These are phyloP conservation scores for Trametes versicolor DNA, from an alignment of 1,284 basidiomycete genomes.

Conservation along the genomic window DNA sequence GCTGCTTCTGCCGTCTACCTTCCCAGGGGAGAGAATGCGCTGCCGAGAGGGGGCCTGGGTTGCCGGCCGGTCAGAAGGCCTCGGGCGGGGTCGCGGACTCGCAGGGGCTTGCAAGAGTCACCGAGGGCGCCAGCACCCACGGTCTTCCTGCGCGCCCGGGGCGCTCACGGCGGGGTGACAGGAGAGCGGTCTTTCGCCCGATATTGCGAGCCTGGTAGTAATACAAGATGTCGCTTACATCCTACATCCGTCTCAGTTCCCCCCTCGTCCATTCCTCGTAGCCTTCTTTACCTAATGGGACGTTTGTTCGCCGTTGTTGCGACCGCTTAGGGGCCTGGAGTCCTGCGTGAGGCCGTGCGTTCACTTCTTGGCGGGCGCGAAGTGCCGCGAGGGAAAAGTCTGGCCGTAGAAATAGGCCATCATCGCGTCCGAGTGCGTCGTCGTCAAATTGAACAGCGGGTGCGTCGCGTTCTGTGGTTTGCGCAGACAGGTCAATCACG, in stretches of 20 bases:
- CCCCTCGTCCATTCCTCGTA: neutral
- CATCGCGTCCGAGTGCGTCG: slow-evolving; percentile 76
- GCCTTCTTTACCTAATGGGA: neutral
- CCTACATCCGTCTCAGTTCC: slow-evolving; percentile 1
- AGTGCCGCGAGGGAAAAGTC: slow-evolving; percentile 47
- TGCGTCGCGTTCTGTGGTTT: slow-evolving; percentile 86
- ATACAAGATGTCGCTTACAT: slow-evolving; percentile 10
- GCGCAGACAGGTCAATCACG: neutral
- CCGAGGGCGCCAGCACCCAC: neutral
- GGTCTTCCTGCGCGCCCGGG: neutral
- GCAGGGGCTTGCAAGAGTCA: neutral
- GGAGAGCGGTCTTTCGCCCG: neutral
- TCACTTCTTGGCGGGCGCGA: slow-evolving; percentile 17
- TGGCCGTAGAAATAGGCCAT: slow-evolving; percentile 85
- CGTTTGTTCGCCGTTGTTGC: neutral
- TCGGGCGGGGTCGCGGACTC: neutral
- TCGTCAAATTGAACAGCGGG: slow-evolving; percentile 87
- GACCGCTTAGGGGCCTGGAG: neutral
- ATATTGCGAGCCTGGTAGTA: neutral
- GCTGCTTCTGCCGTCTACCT: slow-evolving; percentile 4
- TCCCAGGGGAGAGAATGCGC: slow-evolving; percentile 5
- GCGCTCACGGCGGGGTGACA: neutral
- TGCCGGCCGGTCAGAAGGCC: neutral
- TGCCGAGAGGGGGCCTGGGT: slow-evolving; percentile 1
- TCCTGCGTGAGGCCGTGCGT: neutral